Evolutionary conservation across 345 rosid species (phyloP).

Genomic region (Gossypium australe): DNA sequence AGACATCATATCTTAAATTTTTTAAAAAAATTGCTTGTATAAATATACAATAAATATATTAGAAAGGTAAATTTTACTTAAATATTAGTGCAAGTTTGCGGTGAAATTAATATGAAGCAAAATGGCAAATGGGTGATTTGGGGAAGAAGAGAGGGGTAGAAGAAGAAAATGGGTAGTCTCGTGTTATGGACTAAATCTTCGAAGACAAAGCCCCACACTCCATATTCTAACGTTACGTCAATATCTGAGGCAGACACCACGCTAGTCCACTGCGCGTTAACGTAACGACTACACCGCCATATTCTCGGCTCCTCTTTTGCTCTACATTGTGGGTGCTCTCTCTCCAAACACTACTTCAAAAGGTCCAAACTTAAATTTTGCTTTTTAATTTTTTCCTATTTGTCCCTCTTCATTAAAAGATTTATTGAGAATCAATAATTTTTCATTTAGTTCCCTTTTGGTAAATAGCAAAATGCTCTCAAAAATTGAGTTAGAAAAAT

Average conservation of each 20-base stretch:
- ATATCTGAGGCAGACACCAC: constrained; percentile 23
- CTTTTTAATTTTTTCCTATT: neutral
- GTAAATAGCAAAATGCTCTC: neutral
- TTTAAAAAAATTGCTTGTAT: no score
- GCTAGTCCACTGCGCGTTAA: constrained; percentile 37
- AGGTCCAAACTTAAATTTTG: neutral
- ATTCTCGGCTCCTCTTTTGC: neutral
- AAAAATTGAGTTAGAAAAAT: neutral
- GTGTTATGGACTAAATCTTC: neutral
- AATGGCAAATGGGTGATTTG: neutral
- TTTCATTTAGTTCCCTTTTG: neutral
- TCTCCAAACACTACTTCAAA: neutral
- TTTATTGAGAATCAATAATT: neutral
- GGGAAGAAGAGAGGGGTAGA: neutral
- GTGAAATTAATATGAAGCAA: neutral
- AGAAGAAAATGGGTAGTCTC: neutral
- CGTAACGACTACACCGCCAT: constrained; percentile 28
- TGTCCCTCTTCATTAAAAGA: neutral
- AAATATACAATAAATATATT: no score
- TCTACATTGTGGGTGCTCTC: neutral
- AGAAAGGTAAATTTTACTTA: no score
- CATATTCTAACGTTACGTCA: constrained; percentile 21
- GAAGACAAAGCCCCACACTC: constrained; percentile 12
- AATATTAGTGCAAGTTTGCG: no score
- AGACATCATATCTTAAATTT: no score